Conservation (phyloP, 352 stramenopile genomes). For the Pythium scleroteichum region DNA sequence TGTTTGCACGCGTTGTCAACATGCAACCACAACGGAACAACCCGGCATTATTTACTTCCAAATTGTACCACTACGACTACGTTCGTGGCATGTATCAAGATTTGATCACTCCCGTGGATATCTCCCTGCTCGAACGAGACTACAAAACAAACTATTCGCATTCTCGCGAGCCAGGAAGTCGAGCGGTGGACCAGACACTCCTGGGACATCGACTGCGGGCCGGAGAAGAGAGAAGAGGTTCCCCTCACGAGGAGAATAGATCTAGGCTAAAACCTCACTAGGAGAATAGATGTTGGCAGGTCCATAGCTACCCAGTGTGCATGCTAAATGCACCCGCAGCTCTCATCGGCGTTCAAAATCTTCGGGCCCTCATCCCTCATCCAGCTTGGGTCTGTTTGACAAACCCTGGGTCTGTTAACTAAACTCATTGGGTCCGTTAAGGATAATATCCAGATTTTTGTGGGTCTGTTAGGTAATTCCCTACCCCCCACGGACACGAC, state of each 20-base stretch:
- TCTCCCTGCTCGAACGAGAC: neutral
- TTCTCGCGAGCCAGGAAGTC: neutral
- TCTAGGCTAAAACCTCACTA: neutral
- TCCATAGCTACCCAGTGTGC: neutral
- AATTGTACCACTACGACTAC: neutral
- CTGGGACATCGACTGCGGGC: too few species aligned
- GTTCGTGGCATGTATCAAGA: neutral
- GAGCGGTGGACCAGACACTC: neutral
- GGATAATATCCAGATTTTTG: neutral
- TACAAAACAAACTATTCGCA: neutral
- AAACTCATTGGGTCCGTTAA: neutral
- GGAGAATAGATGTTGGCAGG: neutral
- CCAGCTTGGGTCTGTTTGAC: neutral
- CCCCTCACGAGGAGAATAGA: neutral
- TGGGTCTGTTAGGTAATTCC: conserved; percentile 3
- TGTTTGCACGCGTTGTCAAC: conserved; percentile 4
- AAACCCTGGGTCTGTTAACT: conserved; percentile 3
- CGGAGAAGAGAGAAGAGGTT: neutral
- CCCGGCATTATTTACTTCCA: conserved; percentile 1
- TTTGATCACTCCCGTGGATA: neutral
- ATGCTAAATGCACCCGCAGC: neutral
- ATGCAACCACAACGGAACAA: neutral
- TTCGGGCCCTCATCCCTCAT: too few species aligned
- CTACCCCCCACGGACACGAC: too few species aligned
- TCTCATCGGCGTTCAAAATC: too few species aligned